phyloP scores from a whole-genome alignment of 2,329 filamentous ascomycete genomes.

The Dryadomyces quercus-mongolicae region DNA sequence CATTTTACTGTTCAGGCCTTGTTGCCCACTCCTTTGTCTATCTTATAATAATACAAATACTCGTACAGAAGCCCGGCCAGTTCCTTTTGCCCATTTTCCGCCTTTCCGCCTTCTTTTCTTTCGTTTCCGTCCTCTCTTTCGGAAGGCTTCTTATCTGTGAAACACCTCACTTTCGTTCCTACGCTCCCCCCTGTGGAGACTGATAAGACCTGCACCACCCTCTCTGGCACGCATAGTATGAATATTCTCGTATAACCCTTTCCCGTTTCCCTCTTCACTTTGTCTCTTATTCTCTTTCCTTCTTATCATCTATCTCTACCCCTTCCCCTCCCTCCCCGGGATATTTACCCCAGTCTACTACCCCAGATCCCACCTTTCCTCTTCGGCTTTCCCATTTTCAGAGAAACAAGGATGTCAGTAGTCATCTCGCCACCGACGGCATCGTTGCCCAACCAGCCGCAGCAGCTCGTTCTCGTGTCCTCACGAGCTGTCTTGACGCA shows the following conservation, averaged over 20 bases:
- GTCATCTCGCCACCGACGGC: not conserved
- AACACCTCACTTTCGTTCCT: not conserved
- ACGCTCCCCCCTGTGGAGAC: not conserved
- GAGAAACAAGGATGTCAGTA: not conserved
- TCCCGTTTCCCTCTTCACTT: not conserved
- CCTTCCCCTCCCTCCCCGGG: not conserved
- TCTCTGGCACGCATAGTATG: not conserved
- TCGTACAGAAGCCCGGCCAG: not conserved
- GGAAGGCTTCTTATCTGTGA: not conserved
- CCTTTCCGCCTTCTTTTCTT: not conserved
- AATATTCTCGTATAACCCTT: not conserved
- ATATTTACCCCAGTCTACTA: not conserved
- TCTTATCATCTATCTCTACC: not conserved
- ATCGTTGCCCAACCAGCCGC: not conserved
- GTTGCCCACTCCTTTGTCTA: not conserved
- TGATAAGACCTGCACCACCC: not conserved
- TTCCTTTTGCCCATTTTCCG: not conserved
- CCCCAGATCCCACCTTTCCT: not conserved
- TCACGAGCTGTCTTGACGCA: conserved; percentile 71
- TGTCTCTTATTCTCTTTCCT: not conserved
- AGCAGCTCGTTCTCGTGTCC: conserved; percentile 66
- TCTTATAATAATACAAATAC: not conserved
- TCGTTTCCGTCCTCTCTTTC: not conserved
- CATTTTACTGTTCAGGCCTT: not conserved
- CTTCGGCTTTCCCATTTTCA: not conserved